These are phyloP conservation scores for Schwanniomyces occidentalis DNA, from an alignment of 805 yeast genomes.

Conservation along the genomic window DNA sequence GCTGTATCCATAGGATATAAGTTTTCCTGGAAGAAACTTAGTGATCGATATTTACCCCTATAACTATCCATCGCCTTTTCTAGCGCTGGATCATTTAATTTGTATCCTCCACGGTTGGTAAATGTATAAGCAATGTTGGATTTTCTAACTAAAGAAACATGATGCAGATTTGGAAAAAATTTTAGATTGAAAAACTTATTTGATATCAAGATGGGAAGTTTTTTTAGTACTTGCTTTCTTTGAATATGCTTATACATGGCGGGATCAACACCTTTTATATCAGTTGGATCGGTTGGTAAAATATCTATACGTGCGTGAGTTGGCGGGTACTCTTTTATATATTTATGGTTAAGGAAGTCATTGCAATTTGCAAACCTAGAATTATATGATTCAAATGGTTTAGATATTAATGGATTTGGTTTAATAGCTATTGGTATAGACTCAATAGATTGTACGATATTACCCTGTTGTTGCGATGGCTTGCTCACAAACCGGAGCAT, in stretches of 20 bases:
- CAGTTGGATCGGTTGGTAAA: constrained; percentile 30
- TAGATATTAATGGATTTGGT: no score
- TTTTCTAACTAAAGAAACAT: constrained; percentile 29
- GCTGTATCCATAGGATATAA: constrained; percentile 35
- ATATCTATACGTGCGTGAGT: constrained; percentile 5
- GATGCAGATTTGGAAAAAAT: constrained; percentile 32
- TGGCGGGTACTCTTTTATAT: constrained; percentile 7
- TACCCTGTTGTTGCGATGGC: no score
- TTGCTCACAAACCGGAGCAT: no score
- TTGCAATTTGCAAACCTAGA: constrained; percentile 5
- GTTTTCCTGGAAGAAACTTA: constrained; percentile 22
- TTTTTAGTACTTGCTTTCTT: constrained; percentile 7
- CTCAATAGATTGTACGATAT: no score
- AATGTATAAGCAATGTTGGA: constrained; percentile 39
- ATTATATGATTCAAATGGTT: constrained; percentile 1
- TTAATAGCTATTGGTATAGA: no score
- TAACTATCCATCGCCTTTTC: constrained; percentile 22
- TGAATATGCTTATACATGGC: constrained; percentile 16
- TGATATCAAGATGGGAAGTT: constrained; percentile 16
- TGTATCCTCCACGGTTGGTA: constrained; percentile 26
- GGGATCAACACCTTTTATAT: constrained; percentile 36
- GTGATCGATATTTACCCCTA: constrained; percentile 25
- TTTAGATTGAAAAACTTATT: constrained; percentile 24
- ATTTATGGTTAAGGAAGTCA: constrained; percentile 6
- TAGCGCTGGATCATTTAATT: constrained; percentile 26